phyloP scores from a whole-genome alignment of 345 rosid species.

The sweet orange (Citrus sinensis) region DVS_A1.0 CM039163.1:37009001-37009500 shows the following conservation, averaged over 20 bases:
- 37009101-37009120: neutral
- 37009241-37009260: neutral
- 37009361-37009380: constrained; percentile 17
- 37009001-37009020: neutral
- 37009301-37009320: constrained; percentile 30
- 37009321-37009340: constrained; percentile 26
- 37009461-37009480: constrained; percentile 15
- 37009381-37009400: constrained; percentile 45
- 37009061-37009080: constrained; percentile 3
- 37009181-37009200: constrained; percentile 25
- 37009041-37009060: neutral
- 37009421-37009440: constrained; percentile 30
- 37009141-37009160: neutral
- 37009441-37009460: constrained; percentile 17
- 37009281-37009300: constrained; percentile 24
- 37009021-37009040: neutral
- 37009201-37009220: constrained; percentile 35
- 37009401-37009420: constrained; percentile 30
- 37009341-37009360: constrained; percentile 20
- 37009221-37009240: constrained; percentile 33
- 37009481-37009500: neutral
- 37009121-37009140: constrained; percentile 7
- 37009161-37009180: constrained; percentile 4
- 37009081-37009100: neutral
- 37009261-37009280: constrained; percentile 32